These are phyloP conservation scores for Amanita phalloides DNA, from an alignment of 768 basidiomycete species.

Conservation along the genomic window DNA sequence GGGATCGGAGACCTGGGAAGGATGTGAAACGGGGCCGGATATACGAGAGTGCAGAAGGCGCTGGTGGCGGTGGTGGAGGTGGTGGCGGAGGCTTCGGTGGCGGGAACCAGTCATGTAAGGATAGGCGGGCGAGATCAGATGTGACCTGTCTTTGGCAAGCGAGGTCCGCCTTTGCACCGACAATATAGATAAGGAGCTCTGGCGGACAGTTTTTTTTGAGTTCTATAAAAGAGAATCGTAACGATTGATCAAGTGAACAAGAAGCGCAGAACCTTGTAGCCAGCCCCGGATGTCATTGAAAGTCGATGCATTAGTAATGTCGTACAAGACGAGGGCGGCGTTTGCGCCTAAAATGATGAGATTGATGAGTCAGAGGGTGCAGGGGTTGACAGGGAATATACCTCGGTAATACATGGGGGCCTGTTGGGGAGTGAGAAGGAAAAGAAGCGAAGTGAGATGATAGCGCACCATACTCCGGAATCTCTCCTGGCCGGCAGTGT, in stretches of 20 bases:
- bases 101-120: conserved; percentile 82
- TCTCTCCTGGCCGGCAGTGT: conserved; percentile 89
- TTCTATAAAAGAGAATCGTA: conserved; percentile 34
- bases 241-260: conserved; percentile 9
- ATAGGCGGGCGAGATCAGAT: conserved; percentile 72
- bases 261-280: conserved; percentile 59
- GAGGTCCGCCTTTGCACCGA: conserved; percentile 88
- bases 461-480: conserved; percentile 77
- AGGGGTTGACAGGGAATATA: conserved; percentile 11
- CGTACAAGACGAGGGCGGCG: conserved; percentile 89
- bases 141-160: conserved; percentile 64
- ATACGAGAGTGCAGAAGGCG: conserved; percentile 55
- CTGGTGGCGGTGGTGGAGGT: conserved; percentile 41
- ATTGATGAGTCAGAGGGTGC: conserved; percentile 8
- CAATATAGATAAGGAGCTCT: conserved; percentile 89
- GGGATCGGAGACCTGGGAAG: conserved; percentile 55
- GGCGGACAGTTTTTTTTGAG: conserved; percentile 83
- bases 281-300: conserved; percentile 90
- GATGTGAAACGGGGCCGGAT: conserved; percentile 74
- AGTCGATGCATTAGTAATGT: conserved; percentile 82
- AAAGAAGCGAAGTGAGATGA: conserved; percentile 5
- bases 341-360: conserved; percentile 54
- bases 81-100: conserved; percentile 64
- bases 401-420: conserved; percentile 94
- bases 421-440: conserved; percentile 24